Evolutionary conservation across 2,329 filamentous ascomycete genomes (phyloP), one percentile per base, ranked within the genome.

Genomic region (Ceratocystis colombiana): DNA sequence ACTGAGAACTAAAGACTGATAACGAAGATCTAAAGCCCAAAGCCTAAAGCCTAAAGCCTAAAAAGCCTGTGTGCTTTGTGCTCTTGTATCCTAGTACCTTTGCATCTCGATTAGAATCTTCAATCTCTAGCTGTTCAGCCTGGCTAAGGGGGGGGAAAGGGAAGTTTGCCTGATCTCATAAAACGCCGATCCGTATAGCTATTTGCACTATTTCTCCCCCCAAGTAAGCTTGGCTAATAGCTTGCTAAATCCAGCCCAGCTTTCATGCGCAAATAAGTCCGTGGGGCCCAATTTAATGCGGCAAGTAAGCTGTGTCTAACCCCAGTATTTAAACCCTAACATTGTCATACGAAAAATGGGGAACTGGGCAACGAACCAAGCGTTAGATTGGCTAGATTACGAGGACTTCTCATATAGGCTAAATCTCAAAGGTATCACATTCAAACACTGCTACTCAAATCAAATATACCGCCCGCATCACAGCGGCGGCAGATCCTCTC

Each of bases 401-500:
- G 12, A 41, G 37, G 12, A 41, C 3, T 41, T 41, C 37, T 41
- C 10, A 48, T n/a, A 3, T 10, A 7, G 50, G 50, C 22, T 8
- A 55, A 55, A 55, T 28, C 25, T 5, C 22, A 28, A 22, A 50
- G 55, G 25, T 8, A 65, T 41, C 20, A 65, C 37, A 61, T 41
- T 46, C 10, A 53, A 61, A 64, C 7, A 57, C 17, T 28, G 63
- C 41, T 48, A 48, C 37, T 45, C 48, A 46, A 64, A 61, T 64
- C 50, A 65, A 65, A 59, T 20, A 65, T 4, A 65, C 17, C 53
- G 48, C 25, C 53, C 12, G 20, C 22, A 30, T 78, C 81, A 96
- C 73, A 96, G 76, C 55, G 92, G 90, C 64, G 93, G 93, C 72
- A 97, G 75, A 68, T 88, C 87, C 77, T 96, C 92, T 71, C 94